Base-by-base conservation (phyloP, 306 rosid genomes). In the Echinosophora koreensis region DNA sequence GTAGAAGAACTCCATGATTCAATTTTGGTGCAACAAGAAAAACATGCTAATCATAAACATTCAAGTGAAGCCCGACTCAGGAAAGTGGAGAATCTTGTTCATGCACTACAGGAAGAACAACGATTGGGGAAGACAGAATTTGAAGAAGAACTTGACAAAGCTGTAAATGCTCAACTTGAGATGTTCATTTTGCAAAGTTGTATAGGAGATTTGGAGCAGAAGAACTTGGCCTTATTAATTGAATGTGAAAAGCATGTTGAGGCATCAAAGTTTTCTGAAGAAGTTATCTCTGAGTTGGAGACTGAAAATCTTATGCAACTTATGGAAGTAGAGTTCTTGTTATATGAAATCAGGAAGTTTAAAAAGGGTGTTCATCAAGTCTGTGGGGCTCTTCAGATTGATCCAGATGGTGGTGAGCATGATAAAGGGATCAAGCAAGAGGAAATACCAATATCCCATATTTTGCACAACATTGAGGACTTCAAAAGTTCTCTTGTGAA, bases 251-350 rank as follows among this genome's bases (percentile, higher is more conserved):
- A 90, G 73, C 96, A 87, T 3, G 68, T 85, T 11, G 97, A 96
- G 68, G 89, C 88, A 64, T 89, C 96, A 14, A 91, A 91, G 35
- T 84, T 88, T 79, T 91, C 98, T 18, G 94, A 91, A 72, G 62
- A 86, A 79, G 75, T 93, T 73, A 86, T 96, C 82, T 81, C 92
- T 11, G 99, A 96, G 86, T 83, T 96, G 94, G 99, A 96, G 86
- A 74, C 78, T 52, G 99, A 96, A 86, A 96, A 93, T 77, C 97
- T 96, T 52, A 93, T 88, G 90, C 97, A 93, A 51, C 98, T 93
- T 82, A 87, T 90, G 79, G 99, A 96, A 84, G 71, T 85, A 35
- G 94, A 96, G 77, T 91, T 80, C 84, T 81, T 96, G 86, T 77
- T 89, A 5, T 87, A 87, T 69, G 98, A 96, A 84, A 86, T 96